A percentile compares a stretch with the other conserved stretches of the same genome.
These are phyloP conservation scores for Penicillium psychrosexuale DNA, from an alignment of 2,329 filamentous ascomycete species.

Conservation along the genomic window DNA sequence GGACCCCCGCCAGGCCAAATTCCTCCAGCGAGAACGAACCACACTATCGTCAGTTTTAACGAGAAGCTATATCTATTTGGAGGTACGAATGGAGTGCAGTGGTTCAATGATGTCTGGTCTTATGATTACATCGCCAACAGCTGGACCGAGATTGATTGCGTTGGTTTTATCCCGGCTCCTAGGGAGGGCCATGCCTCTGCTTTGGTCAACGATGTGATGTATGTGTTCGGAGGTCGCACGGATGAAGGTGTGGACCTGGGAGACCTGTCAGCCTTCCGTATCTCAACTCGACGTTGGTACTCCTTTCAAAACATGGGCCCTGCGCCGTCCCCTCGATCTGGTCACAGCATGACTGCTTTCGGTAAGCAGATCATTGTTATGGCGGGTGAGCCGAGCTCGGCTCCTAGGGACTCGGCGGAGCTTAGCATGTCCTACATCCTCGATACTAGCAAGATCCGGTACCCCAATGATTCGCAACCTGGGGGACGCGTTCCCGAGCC, in stretches of 20 bases:
- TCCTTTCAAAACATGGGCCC: conserved; percentile 99
- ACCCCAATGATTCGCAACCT: conserved; percentile 69
- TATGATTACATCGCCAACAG: conserved; percentile 80
- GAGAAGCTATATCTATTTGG: conserved; percentile 97
- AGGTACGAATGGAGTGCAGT: conserved; percentile 89
- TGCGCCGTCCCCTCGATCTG: conserved; percentile 86
- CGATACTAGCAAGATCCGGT: conserved; percentile 93
- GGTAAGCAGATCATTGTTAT: conserved; percentile 90
- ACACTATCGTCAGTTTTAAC: conserved; percentile 85
- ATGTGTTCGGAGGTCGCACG: conserved; percentile 93
- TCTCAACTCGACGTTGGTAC: conserved; percentile 87
- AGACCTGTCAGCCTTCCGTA: conserved; percentile 82
- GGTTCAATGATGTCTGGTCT: conserved; percentile 99
- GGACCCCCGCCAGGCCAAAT: conserved; percentile 61
- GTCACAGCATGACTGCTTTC: conserved; percentile 95
- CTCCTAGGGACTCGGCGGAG: conserved; percentile 74
- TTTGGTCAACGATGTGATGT: conserved; percentile 97
- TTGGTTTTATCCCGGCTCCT: conserved; percentile 91
- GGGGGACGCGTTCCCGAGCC: conserved; percentile 42
- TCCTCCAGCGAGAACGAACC: conserved; percentile 89
- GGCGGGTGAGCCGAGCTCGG: conserved; percentile 90
- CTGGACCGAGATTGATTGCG: conserved; percentile 90
- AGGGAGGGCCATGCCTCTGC: conserved; percentile 93
- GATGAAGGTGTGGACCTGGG: conserved; percentile 90
- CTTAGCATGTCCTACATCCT: conserved; percentile 85